phyloP scores from a whole-genome alignment of 176 grass and related monocot species.

The Pharus latifolius region DNA sequence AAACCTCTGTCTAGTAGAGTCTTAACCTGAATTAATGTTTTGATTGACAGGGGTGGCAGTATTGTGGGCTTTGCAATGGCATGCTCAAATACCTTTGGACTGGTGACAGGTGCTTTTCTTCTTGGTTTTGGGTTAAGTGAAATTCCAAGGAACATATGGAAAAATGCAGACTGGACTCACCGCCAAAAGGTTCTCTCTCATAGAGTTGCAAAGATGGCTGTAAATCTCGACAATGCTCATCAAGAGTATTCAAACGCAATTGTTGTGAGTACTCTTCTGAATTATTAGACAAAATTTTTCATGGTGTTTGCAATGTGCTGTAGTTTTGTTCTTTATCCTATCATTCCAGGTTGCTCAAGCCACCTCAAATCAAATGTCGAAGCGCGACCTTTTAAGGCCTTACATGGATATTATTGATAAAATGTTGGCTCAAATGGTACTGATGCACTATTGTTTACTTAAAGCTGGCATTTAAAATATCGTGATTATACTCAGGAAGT shows the following conservation, averaged over 20 bases:
- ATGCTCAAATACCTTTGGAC: slow-evolving; percentile 98
- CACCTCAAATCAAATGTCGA: slow-evolving; percentile 94
- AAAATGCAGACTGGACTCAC: slow-evolving; percentile 82
- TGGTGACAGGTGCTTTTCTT: slow-evolving; percentile 98
- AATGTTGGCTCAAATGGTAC: slow-evolving; percentile 81
- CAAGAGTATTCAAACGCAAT: slow-evolving; percentile 99
- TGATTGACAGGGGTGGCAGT: slow-evolving; percentile 53
- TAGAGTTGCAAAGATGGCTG: slow-evolving; percentile 86
- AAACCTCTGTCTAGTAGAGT: not conserved
- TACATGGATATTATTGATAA: slow-evolving; percentile 88
- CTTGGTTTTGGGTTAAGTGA: slow-evolving; percentile 99
- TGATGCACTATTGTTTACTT: slow-evolving; percentile 10
- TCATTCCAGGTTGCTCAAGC: slow-evolving; percentile 72
- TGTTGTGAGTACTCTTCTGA: slow-evolving; percentile 53
- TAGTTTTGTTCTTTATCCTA: not conserved
- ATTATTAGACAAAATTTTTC: not conserved
- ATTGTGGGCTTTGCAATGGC: slow-evolving; percentile 98
- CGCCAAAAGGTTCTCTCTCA: slow-evolving; percentile 91
- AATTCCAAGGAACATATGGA: slow-evolving; percentile 98
- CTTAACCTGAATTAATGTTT: slow-evolving; percentile 10
- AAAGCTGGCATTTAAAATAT: slow-evolving; percentile 3
- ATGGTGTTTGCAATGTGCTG: slow-evolving; percentile 4
- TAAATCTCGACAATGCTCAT: slow-evolving; percentile 95
- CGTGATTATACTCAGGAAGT: slow-evolving; percentile 9
- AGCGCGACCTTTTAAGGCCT: slow-evolving; percentile 67